Percentiles rank a stretch among this genome's conserved stretches.
These are phyloP conservation scores for Skeletonema potamos DNA, from an alignment of 108 stramenopile species.

Conservation along the genomic window DNA sequence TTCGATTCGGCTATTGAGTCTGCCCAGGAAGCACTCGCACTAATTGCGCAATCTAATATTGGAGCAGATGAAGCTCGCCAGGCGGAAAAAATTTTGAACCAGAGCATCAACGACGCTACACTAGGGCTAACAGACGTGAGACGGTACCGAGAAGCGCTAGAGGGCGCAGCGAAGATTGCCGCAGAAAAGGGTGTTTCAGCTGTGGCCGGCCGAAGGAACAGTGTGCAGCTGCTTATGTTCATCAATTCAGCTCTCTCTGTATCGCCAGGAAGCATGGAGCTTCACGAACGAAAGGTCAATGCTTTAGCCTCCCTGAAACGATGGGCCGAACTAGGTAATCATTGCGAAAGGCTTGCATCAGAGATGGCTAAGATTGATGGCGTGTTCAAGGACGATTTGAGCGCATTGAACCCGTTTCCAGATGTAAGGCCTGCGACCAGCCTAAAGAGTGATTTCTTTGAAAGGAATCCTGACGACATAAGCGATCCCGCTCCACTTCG, in stretches of 20 bases:
- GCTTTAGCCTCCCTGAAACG: conserved; percentile 60
- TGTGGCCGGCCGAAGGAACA: conserved; percentile 36
- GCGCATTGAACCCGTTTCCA: conserved; percentile 56
- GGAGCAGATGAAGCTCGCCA: conserved; percentile 19
- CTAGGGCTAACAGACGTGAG: conserved; percentile 58
- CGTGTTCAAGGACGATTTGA: conserved; percentile 64
- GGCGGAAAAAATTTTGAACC: conserved; percentile 52
- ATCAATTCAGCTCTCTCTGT: conserved; percentile 61
- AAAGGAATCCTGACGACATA: conserved; percentile 33
- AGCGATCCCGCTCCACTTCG: conserved; percentile 18
- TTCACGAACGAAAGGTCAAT: conserved; percentile 62
- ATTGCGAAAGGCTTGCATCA: conserved; percentile 74
- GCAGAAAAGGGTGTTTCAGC: conserved; percentile 15
- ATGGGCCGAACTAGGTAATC: conserved; percentile 73
- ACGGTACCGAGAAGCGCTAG: conserved; percentile 43
- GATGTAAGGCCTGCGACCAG: conserved; percentile 48
- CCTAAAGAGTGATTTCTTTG: conserved; percentile 45
- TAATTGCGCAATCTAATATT: neutral
- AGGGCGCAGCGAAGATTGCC: conserved; percentile 29
- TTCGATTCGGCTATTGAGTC: conserved; percentile 41
- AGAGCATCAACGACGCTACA: conserved; percentile 61
- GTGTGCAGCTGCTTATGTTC: conserved; percentile 52
- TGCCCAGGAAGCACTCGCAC: conserved; percentile 10
- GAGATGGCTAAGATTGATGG: conserved; percentile 61
- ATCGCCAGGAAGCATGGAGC: conserved; percentile 51